phyloP scores from a whole-genome alignment of 331 rosid species.

The Malus hybrid region DNA sequence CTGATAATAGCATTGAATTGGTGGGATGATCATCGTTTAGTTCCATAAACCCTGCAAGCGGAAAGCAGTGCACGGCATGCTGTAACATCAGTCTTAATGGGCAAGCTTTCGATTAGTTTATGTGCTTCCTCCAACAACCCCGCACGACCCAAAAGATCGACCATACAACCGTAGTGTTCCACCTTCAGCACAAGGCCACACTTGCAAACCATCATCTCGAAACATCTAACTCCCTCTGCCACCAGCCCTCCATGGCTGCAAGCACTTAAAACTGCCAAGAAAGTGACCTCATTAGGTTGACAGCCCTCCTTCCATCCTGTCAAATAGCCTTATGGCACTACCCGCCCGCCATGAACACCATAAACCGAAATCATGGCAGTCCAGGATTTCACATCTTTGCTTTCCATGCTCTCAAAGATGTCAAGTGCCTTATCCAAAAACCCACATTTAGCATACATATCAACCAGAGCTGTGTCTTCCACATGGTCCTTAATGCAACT shows the following conservation, averaged over 20 bases:
- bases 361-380: slow-evolving; percentile 62
- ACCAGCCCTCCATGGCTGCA: slow-evolving; percentile 77
- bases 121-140: slow-evolving; percentile 69
- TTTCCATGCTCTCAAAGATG: slow-evolving; percentile 40
- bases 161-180: slow-evolving; percentile 63
- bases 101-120: slow-evolving; percentile 48
- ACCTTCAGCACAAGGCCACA: slow-evolving; percentile 41
- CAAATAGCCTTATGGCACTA: slow-evolving; percentile 37
- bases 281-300: slow-evolving; percentile 52
- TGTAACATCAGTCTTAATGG: slow-evolving; percentile 42
- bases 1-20: slow-evolving; percentile 53
- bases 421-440: slow-evolving; percentile 48
- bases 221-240: slow-evolving; percentile 43
- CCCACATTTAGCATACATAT: slow-evolving; percentile 66
- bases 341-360: slow-evolving; percentile 50
- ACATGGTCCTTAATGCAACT: slow-evolving; percentile 24
- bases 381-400: slow-evolving; percentile 68
- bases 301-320: slow-evolving; percentile 51
- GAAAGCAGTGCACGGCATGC: slow-evolving; percentile 71
- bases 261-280: slow-evolving; percentile 51
- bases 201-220: slow-evolving; percentile 45
- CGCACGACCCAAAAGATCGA: slow-evolving; percentile 70
- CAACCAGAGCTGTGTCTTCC: slow-evolving; percentile 56
- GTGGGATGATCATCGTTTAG: slow-evolving; percentile 51
- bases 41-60: slow-evolving; percentile 53